Evolutionary conservation across 2,329 filamentous ascomycete genomes (phyloP), one percentile per base, ranked within the genome.

Genomic region (Epicoccum nigrum): DNA sequence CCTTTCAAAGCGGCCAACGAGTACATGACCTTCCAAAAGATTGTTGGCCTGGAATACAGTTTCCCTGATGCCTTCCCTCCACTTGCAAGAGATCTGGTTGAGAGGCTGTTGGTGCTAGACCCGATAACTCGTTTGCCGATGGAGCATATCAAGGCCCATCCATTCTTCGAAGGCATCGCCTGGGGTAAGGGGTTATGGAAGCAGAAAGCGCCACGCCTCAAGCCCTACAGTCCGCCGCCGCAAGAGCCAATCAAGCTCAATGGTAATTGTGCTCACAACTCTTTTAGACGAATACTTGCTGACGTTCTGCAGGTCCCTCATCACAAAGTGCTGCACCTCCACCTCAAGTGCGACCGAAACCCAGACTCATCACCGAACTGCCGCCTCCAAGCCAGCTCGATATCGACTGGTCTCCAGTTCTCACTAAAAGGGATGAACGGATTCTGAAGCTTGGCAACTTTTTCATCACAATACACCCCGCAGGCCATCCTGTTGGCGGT

Each of bases 11-110:
- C 89, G 32, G 89, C 83, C 12, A 97, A 96, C 62, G 94, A 99
- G 71, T 99, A 97, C 67, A 82, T 94, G 69, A 99, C 94, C 0
- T 99, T 99, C 69, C 94, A 99, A 72, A 99, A 97, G 75, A 99
- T 99, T 68, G 90, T 99, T 45, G 88, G 84, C 25, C 80, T 99
- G 34, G 93, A 99, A 46, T 99, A 97, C 70, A 88, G 93, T 37
- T 99, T 97, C 59, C 94, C 94, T 0, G 76, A 84, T 21, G 92
- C 91, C 1, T 99, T 99, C 63, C 94, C 94, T 2, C 79, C 86
- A 4, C 84, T 91, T 1, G 94, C 94, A 16, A 86, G 87, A 54
- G 94, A 99, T 72, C 79, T 99, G 13, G 87, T 99, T 1, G 93
- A 97, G 72, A 84, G 94, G 56, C 85, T 96, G 35, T 79, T 99